These are phyloP conservation scores for Pythium chondricola DNA, from an alignment of 352 stramenopile species.

Conservation along the genomic window DNA sequence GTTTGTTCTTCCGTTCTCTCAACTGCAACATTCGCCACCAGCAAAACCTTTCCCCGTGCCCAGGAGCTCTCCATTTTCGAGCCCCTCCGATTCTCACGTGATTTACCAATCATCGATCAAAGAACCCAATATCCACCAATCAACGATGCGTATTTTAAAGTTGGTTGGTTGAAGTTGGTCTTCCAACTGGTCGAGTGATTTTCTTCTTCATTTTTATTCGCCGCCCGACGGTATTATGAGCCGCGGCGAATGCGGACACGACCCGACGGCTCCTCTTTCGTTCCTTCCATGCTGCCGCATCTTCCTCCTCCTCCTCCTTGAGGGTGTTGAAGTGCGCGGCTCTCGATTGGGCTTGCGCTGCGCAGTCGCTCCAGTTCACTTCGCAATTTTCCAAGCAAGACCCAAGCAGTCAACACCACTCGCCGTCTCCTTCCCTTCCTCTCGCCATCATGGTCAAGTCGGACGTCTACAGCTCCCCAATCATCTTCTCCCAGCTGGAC, in stretches of 20 bases:
- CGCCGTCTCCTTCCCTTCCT: slow-evolving; percentile 2
- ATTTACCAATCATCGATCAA: slow-evolving; percentile 3
- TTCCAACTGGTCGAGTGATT: slow-evolving; percentile 7
- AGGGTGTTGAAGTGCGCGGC: slow-evolving; percentile 1
- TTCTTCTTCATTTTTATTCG: slow-evolving; percentile 11
- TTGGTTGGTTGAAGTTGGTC: slow-evolving; percentile 26
- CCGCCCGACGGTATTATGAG: not conserved
- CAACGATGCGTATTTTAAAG: slow-evolving; percentile 20
- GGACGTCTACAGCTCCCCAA: slow-evolving; percentile 69
- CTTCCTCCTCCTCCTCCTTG: too few species aligned
- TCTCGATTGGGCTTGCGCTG: not conserved
- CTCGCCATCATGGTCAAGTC: slow-evolving; percentile 60
- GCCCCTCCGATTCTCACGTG: not conserved
- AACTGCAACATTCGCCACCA: slow-evolving; percentile 15
- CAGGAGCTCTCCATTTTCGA: not conserved
- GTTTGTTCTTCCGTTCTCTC: too few species aligned
- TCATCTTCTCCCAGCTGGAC: slow-evolving; percentile 64
- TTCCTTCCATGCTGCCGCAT: not conserved
- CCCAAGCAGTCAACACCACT: slow-evolving; percentile 25
- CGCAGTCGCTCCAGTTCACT: slow-evolving; percentile 26
- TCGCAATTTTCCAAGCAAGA: slow-evolving; percentile 33
- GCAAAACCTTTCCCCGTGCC: not conserved
- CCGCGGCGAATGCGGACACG: too few species aligned
- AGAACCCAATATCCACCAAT: slow-evolving; percentile 17
- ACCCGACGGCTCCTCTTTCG: not conserved